Evolutionary conservation across 1,284 basidiomycete species (phyloP), one percentile per base, ranked within the genome.

Genomic region (Cystobasidiaceae sp.): DNA sequence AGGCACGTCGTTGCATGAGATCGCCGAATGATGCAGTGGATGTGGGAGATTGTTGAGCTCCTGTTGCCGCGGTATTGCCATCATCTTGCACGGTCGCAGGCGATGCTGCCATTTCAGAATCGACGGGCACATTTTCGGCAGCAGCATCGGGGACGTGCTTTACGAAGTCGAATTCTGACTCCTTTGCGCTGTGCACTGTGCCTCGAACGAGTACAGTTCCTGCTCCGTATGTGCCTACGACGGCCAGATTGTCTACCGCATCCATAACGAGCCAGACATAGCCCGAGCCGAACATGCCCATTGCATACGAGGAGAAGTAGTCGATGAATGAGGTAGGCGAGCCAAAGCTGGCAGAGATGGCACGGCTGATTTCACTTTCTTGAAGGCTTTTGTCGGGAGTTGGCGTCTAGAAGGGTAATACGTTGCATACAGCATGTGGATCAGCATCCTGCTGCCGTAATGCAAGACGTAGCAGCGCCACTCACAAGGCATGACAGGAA

Each of bases 211-310:
- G 85, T 19, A 97, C 81, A 0, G 93, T 94, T 11, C 93, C 93
- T 0, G 90, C 82, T 4, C 90, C 93, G 74, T 90, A 92, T 0
- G 94, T 96, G 17, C 89, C 86, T 39, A 90, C 77, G 66, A 92
- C 82, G 23, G 84, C 89, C 34, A 89, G 82, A 63, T 81, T 54
- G 61, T 75, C 80, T 4, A 78, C 74, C 21, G 78, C 74, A 79
- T 93, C 89, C 1, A 83, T 82, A 62, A 91, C 88, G 71, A 91
- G 83, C 91, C 90, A 93, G 59, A 94, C 82, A 81, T 84, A 97
- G 69, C 94, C 94, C 67, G 83, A 87, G 67, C 78, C 78, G 71
- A 83, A 85, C 78, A 88, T 86, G 68, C 89, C 90, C 65, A 83
- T 80, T 28, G 83, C 89, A 1, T 89, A 85, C 11, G 88, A 84